Evolutionary conservation across 1,284 basidiomycete species (phyloP).

Genomic region (Apiotrichum laibachii): DNA sequence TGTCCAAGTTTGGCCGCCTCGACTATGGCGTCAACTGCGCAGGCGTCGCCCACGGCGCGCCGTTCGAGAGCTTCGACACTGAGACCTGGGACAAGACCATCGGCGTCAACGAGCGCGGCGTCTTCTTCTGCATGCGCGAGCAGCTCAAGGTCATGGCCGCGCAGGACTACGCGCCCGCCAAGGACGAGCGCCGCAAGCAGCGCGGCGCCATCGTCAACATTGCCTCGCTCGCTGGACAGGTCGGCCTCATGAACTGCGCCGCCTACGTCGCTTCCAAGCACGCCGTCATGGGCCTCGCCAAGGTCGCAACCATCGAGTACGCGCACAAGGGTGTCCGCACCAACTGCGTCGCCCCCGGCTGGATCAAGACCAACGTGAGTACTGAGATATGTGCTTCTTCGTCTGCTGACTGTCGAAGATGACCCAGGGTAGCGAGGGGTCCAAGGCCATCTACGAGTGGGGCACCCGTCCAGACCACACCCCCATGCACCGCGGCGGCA

Average conservation of each 20-base stretch:
- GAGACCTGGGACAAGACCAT: conserved; percentile 32
- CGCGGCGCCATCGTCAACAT: conserved; percentile 30
- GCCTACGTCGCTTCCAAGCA: conserved; percentile 23
- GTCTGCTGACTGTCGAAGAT: not conserved
- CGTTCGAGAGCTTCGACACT: conserved; percentile 14
- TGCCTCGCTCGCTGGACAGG: conserved; percentile 14
- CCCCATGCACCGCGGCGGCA: conserved; percentile 20
- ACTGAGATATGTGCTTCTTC: not conserved
- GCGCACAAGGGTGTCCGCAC: conserved; percentile 14
- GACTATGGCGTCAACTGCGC: conserved; percentile 43
- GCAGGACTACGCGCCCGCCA: conserved; percentile 9
- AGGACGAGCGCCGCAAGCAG: conserved; percentile 15
- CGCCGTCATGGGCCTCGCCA: conserved; percentile 24
- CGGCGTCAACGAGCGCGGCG: conserved; percentile 28
- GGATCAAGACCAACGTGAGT: conserved; percentile 18
- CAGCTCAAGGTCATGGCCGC: conserved; percentile 22
- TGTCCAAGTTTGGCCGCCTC: conserved; percentile 29
- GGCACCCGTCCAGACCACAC: conserved; percentile 17
- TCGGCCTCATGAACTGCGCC: not conserved
- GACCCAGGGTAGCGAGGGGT: not conserved
- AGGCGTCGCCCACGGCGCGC: conserved; percentile 23
- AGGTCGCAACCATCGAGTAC: conserved; percentile 22
- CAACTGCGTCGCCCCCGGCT: conserved; percentile 24
- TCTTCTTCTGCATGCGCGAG: conserved; percentile 25
- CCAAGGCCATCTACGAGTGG: conserved; percentile 6